Base-by-base conservation (phyloP, 2,329 filamentous ascomycete species). In the Penicillium sp. region DNA sequence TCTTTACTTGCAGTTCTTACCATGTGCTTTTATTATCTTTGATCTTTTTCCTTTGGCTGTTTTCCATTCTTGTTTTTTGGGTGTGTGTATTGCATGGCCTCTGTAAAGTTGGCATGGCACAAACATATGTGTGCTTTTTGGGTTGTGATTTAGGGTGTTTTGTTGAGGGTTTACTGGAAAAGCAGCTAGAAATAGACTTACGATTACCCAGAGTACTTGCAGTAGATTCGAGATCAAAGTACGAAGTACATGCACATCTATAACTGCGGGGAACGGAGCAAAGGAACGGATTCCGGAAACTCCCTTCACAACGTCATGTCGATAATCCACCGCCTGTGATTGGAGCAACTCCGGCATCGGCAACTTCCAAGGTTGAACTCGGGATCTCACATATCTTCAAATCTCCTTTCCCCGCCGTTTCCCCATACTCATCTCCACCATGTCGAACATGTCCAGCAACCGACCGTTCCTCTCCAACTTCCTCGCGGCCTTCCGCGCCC, bases 391-490 rank as follows among this genome's bases (percentile, higher is more conserved):
- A 27, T 36, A 36, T 36, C 34, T 36, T n/a, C 11, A 27, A 27
- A 27, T 27, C 13, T 36, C n/a, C 46, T 48, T 18, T 32, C 40
- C 43, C 46, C 48, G 18, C 48, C 34, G 14, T n/a, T 36, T 24
- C 38, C 24, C 46, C 40, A 39, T 40, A 22, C 24, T 21, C 43
- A 45, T 40, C 29, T 38, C 24, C 22, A 11, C 24, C 40, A 40
- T 43, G 36, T 45, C 51, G 40, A 77, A 55, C 63, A 87, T 87
- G 85, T 82, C 84, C 2, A 86, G 83, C 60, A 87, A 88, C 75
- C 76, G 85, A 54, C 85, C 81, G 45, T 88, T 88, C 75, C 79
- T 89, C 64, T 80, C 84, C 62, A 85, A 85, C 76, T 87, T 88
- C 75, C 81, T 88, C 58, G 82, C 86, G 45, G 84, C 85, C 58